Evolutionary conservation across 208 protist genomes (phyloP), one percentile per base, ranked within the genome.

Genomic region (Angomonas deanei): DNA sequence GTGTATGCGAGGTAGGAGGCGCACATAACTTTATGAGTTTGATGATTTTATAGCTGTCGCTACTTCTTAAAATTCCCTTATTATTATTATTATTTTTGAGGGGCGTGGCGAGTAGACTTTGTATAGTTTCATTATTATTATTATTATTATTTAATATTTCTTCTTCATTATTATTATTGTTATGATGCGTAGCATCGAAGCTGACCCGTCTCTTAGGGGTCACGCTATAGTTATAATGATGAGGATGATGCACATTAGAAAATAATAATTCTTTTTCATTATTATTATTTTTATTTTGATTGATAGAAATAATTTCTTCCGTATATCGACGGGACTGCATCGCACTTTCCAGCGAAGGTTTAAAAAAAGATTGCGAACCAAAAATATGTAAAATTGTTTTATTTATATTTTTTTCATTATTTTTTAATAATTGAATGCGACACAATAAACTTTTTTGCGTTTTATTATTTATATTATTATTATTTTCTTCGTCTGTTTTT

Each of bases 71-170:
- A 19, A 28, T 28, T 8, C 27, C 17, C 10, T 34, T 58, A 58
- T 58, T 58, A 32, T 30, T 58, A 58, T 58, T 58, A 58, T 58
- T 58, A 36, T 58, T 58, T 17, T 58, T 34, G 17, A 19, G 3
- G 21, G 10, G n/a, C 6, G 24, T 36, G 23, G n/a, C 8, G n/a
- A 26, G 5, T 11, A 53, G 19, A 53, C 47, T 53, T 27, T 53
- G 5, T 10, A 21, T 53, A 53, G 5, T 53, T 10, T 53, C 19
- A 53, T 53, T 26, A 28, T 53, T 53, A 28, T 53, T 26, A 17
- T 26, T 17, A 53, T 15, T 15, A 17, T 5, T 10, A 53, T 10
- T 27, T 28, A 24, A 24, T 27, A 26, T 26, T 28, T 17, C n/a
- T 53, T 53, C 47, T 28, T 53, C 23, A 27, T 53, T 26, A 53